These are phyloP conservation scores for Cyberlindnera xylosilytica DNA, from an alignment of 805 yeast species.

Conservation along the genomic window DNA sequence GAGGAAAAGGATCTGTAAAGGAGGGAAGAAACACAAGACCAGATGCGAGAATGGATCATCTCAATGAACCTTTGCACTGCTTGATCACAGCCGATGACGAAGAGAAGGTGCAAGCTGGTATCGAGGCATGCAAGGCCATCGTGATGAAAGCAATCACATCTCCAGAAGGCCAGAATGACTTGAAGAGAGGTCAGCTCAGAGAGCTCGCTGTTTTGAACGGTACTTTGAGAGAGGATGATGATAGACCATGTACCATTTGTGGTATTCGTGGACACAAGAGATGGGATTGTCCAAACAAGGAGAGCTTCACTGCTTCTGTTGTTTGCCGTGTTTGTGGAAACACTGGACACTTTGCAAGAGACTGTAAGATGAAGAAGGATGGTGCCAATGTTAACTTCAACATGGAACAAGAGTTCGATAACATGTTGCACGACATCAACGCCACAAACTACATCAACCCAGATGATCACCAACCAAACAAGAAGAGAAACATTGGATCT, in stretches of 20 bases:
- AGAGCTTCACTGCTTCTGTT: constrained; percentile 49
- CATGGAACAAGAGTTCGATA: constrained; percentile 48
- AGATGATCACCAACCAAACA: constrained; percentile 8
- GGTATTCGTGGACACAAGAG: constrained; percentile 64
- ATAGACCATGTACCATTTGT: constrained; percentile 59
- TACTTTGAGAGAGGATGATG: constrained; percentile 79
- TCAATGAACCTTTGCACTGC: constrained; percentile 87
- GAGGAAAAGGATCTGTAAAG: constrained; percentile 96
- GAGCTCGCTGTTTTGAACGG: constrained; percentile 94
- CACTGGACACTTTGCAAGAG: constrained; percentile 84
- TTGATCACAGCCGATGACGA: constrained; percentile 79
- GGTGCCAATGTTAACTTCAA: constrained; percentile 12
- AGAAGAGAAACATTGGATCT: constrained; percentile 14
- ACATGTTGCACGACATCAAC: constrained; percentile 47
- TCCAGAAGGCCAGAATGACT: constrained; percentile 91
- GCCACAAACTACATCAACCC: constrained; percentile 23
- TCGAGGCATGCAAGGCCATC: constrained; percentile 67
- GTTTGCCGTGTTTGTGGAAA: constrained; percentile 78
- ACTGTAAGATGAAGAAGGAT: constrained; percentile 49
- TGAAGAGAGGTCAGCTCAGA: constrained; percentile 85
- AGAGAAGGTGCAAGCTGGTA: constrained; percentile 72
- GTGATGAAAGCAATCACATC: constrained; percentile 80
- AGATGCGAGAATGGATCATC: constrained; percentile 39
- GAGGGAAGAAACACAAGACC: constrained; percentile 64
- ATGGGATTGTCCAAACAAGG: constrained; percentile 59